These are phyloP conservation scores for Fusarium chuoi DNA, from an alignment of 2,329 filamentous ascomycete genomes.

Conservation along the genomic window DNA sequence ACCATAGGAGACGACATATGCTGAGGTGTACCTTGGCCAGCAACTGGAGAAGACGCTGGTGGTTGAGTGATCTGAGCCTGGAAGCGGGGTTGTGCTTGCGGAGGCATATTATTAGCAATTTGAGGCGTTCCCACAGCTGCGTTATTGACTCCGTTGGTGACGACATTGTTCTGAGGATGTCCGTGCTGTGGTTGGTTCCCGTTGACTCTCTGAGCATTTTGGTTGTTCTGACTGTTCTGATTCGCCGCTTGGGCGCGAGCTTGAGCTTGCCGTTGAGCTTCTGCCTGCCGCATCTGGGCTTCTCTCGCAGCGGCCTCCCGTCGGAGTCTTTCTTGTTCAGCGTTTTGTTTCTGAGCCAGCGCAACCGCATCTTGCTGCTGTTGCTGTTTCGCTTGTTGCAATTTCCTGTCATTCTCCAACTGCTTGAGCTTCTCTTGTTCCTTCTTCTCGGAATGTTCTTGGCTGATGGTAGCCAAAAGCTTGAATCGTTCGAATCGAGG, in stretches of 20 bases:
- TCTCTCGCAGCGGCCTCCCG: slow-evolving; percentile 51
- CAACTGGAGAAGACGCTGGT: slow-evolving; percentile 74
- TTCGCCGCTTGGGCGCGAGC: slow-evolving; percentile 44
- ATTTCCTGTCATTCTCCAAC: slow-evolving; percentile 66
- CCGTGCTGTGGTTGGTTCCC: slow-evolving; percentile 48
- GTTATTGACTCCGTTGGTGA: slow-evolving; percentile 52
- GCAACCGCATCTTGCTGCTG: slow-evolving; percentile 57
- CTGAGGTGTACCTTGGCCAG: slow-evolving; percentile 71
- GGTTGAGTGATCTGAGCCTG: slow-evolving; percentile 68
- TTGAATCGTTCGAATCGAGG: slow-evolving; percentile 92
- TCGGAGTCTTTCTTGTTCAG: slow-evolving; percentile 52
- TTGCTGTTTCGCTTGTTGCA: slow-evolving; percentile 58
- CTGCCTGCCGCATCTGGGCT: slow-evolving; percentile 50
- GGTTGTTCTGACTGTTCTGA: slow-evolving; percentile 43
- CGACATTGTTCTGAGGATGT: slow-evolving; percentile 52
- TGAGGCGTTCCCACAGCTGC: slow-evolving; percentile 51
- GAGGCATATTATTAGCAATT: slow-evolving; percentile 53
- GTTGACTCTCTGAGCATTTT: slow-evolving; percentile 43
- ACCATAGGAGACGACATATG: slow-evolving; percentile 74
- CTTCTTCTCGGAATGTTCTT: slow-evolving; percentile 79
- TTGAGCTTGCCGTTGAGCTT: slow-evolving; percentile 51
- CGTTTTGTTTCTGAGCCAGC: slow-evolving; percentile 56
- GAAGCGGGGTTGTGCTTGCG: slow-evolving; percentile 59
- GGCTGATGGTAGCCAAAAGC: slow-evolving; percentile 84
- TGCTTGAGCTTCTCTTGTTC: slow-evolving; percentile 79